Evolutionary conservation across 441 rosid species (phyloP), one percentile per base, ranked within the genome.

Genomic region (Euphorbia schlechtendalii): DNA sequence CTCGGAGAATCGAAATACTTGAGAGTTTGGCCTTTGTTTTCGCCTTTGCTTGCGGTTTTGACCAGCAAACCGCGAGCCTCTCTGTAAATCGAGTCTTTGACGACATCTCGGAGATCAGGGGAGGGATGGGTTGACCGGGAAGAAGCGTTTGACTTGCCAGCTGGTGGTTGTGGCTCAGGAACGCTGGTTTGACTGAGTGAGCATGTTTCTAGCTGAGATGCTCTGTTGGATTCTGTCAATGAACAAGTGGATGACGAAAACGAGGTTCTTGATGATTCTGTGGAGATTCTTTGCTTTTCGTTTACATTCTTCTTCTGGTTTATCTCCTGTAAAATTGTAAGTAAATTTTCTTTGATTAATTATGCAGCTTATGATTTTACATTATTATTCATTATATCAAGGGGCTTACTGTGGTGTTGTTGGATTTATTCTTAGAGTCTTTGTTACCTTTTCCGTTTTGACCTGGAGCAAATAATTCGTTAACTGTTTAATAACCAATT

Each of bases 221-320:
- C 59, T 66, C 74, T 81, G 51, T 76, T 81, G 73, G 77, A 77
- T 59, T 88, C 93, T 3, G 78, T 71, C 36, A 92, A 88, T 38
- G 89, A 87, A 71, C 91, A 76, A 61, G 91, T 77, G 61, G 98
- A 86, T 65, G 96, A 85, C 25, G 97, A 86, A 75, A 80, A 79
- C 0, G 94, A 81, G 74, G 84, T 82, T 62, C 85, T 72, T 48
- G 98, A 80, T 18, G 91, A 82, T 73, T 95, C 97, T 20, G 89
- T 73, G 55, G 91, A 84, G 59, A 61, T 38, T 73, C 82, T 84
- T 14, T 78, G 85, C 49, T 82, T 87, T 72, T 88, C 93, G 71
- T 77, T 88, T 17, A 61, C 38, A 30, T 72, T 72, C 75, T 77
- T 79, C 81, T 80, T 86, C 66, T 58, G 79, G 15, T 71, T 74